These are phyloP conservation scores for Candida cerambycidarum DNA, from an alignment of 805 yeast genomes.

Conservation along the genomic window DNA sequence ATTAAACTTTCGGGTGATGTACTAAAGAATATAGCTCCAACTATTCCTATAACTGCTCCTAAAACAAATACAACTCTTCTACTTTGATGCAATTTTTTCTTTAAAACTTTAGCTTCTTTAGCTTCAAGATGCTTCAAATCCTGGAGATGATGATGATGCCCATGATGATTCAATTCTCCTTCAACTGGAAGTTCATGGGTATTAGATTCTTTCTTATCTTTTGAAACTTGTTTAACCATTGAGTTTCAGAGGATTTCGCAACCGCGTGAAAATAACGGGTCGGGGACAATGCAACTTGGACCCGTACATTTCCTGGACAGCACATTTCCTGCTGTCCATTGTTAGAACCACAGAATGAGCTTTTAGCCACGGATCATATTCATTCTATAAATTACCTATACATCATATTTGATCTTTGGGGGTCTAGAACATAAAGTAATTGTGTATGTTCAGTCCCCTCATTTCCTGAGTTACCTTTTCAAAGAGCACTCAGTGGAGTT, in stretches of 20 bases:
- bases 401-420: neutral
- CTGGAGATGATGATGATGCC: constrained; percentile 50
- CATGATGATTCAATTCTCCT: constrained; percentile 1
- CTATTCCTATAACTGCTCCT: constrained; percentile 73
- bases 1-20: constrained; percentile 40
- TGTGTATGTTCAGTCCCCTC: no score
- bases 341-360: no score
- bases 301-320: no score
- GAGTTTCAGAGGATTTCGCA: constrained; percentile 2
- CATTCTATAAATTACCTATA: constrained; percentile 5
- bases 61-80: constrained; percentile 60
- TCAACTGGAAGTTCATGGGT: constrained; percentile 12
- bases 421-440: no score
- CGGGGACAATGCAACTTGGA: neutral
- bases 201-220: constrained; percentile 5
- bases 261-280: neutral
- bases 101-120: constrained; percentile 14
- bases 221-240: constrained; percentile 17
- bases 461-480: no score
- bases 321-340: no score
- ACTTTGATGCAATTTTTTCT: constrained; percentile 42
- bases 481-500: no score
- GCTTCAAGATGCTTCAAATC: neutral
- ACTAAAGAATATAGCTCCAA: constrained; percentile 59
- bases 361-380: no score